Base-by-base conservation (phyloP, 176 grass and related monocot species). In the Musa beccarii region DNA sequence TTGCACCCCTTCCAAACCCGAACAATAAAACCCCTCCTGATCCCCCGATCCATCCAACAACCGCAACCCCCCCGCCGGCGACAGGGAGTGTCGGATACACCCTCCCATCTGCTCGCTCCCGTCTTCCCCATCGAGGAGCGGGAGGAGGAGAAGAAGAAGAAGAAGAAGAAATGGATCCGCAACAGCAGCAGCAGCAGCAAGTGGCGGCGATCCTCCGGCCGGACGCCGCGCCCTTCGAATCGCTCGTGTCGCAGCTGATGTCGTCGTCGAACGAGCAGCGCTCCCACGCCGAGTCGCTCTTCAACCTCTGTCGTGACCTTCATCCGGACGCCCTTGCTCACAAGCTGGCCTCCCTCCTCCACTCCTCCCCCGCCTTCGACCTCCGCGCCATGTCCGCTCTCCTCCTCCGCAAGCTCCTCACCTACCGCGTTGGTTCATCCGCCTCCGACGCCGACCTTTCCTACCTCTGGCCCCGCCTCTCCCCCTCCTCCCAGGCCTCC, bases 251-350 rank as follows among this genome's bases (percentile, higher is more conserved):
- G 3, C 88, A 88, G 16, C 86, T 99, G 72, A 94, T 95, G 91
- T 95, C 91, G 1, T 90, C 96, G 15, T 91, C 91, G 66, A 99
- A 99, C 96, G 59, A 79, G 69, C 88, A 95, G 76, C 96, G 91
- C 22, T 85, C 90, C 63, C 75, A 80, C 74, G 91, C 96, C 63
- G 96, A 99, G 84, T 72, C 89, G 3, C 88, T 92, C 74, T 99
- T 99, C 91, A 87, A 94, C 79, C 89, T 86, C 74, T 92, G 88
- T 71, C 85, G 91, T 15, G 70, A 65, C 52, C 88, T 69, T 8
- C 90, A 99, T 54, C 96, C 91, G 28, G 96, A 95, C 71, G 76
- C 85, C 66, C 85, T 99, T 7, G 82, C 89, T 23, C 79, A 89
- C 53, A 86, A 88, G 29, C 91, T 99, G 24, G 89, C 89, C 25